Evolutionary conservation across 2,329 filamentous ascomycete genomes (phyloP), one percentile per base, ranked within the genome.

Genomic region (Ceratocystis huliohia): DNA sequence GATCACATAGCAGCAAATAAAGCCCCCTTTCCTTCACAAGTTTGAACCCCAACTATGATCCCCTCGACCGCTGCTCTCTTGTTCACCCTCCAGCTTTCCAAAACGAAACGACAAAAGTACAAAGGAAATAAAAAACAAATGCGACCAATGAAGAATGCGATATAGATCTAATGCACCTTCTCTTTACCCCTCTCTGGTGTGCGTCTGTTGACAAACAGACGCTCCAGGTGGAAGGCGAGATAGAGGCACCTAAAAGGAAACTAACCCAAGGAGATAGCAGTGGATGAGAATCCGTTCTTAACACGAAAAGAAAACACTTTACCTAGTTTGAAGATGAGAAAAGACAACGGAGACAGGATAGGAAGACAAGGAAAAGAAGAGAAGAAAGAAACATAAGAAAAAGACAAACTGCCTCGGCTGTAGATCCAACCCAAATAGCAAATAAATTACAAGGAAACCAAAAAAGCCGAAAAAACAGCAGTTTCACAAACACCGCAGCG

Each of bases 401-500:
- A 30, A 65, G 8, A 44, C 30, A 46, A 57, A 45, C 45, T 33
- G 37, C 46, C 25, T 30, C 22, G 25, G 33, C 8, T 45, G 63
- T 20, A n/a, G 33, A 64, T 41, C 37, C 37, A 48, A 45, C 37
- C 56, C 56, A 59, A 37, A 59, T 59, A 59, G 28, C 25, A 37
- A 59, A 30, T 59, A 59, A 59, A 59, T 59, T 59, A 59, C 56
- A 59, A 37, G 56, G 53, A 37, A 41, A 63, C 37, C 37, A 41
- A 41, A 41, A 50, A 63, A 50, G 22, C 25, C 17, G 61, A 63
- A 63, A 25, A 50, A 48, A 44, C 56, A 59, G 61, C 37, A 67
- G 33, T 41, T 41, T 41, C 37, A 66, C 62, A 57, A 63, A 67
- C 65, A 64, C 57, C 45, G 61, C 45, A 66, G 67, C 22, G 53